These are phyloP conservation scores for Ganoderma resinaceum DNA, from an alignment of 1,284 basidiomycete genomes.

Conservation along the genomic window DNA sequence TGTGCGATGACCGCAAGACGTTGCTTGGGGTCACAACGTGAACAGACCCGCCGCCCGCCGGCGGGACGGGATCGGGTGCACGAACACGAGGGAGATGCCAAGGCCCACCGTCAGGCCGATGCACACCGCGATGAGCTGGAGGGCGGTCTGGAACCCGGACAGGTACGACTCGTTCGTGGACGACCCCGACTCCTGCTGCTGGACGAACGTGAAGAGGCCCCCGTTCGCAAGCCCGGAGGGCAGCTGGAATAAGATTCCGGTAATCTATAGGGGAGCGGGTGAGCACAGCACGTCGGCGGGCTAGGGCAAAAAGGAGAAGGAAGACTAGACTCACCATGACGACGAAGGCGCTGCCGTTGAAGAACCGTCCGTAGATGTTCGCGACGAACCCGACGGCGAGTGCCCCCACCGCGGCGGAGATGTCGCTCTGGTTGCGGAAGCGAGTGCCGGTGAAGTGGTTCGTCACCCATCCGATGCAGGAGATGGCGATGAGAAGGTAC, in stretches of 20 bases:
- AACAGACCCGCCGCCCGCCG: constrained; percentile 65
- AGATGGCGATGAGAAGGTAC: constrained; percentile 67
- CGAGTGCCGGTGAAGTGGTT: constrained; percentile 77
- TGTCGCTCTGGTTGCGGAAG: constrained; percentile 76
- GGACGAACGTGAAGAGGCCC: constrained; percentile 82
- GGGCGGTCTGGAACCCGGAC: constrained; percentile 71
- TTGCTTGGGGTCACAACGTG: constrained; percentile 49
- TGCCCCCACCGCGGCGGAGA: constrained; percentile 78
- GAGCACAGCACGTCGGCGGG: not conserved
- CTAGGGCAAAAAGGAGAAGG: not conserved
- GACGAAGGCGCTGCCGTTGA: constrained; percentile 80
- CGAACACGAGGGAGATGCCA: constrained; percentile 62
- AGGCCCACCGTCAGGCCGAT: constrained; percentile 80
- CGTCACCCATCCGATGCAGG: constrained; percentile 80
- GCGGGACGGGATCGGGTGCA: constrained; percentile 65
- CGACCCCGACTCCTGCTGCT: constrained; percentile 55
- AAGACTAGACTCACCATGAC: constrained; percentile 61
- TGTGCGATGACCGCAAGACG: not conserved
- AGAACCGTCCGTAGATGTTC: constrained; percentile 85
- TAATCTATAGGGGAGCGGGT: constrained; percentile 54
- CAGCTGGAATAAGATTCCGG: constrained; percentile 87
- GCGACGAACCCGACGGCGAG: constrained; percentile 86
- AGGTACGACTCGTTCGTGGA: constrained; percentile 60
- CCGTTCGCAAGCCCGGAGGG: constrained; percentile 88
- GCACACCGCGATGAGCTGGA: constrained; percentile 69